A percentile compares a stretch with the other conserved stretches of the same genome.
These are phyloP conservation scores for Scleromitrula shiraiana DNA, from an alignment of 2,329 filamentous ascomycete species.

Conservation along the genomic window DNA sequence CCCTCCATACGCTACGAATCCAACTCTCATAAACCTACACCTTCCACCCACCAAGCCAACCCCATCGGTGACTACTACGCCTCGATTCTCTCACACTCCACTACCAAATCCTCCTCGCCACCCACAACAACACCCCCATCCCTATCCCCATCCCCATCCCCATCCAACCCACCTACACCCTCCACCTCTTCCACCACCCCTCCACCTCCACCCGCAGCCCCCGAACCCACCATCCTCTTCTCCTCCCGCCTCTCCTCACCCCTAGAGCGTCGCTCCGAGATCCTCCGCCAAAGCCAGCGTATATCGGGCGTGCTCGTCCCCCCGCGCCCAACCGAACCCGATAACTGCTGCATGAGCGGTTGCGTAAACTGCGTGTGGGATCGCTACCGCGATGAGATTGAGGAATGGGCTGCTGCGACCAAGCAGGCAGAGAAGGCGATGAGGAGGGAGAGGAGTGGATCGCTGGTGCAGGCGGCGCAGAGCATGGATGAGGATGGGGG, in stretches of 20 bases:
- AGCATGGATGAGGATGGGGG: conserved; percentile 78
- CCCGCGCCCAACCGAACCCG: conserved; percentile 77
- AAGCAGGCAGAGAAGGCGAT: conserved; percentile 21
- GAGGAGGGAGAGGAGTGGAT: conserved; percentile 29
- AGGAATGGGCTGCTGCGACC: conserved; percentile 69
- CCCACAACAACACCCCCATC: conserved; percentile 15
- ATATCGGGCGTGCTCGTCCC: conserved; percentile 78
- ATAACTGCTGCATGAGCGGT: conserved; percentile 98
- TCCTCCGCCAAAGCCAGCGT: conserved; percentile 49
- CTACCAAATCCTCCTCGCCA: conserved; percentile 19
- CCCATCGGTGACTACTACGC: conserved; percentile 54
- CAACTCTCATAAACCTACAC: conserved; percentile 10
- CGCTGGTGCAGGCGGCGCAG: conserved; percentile 31
- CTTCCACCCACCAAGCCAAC: conserved; percentile 26
- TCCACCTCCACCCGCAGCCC: conserved; percentile 1
- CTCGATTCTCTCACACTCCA: conserved; percentile 42
- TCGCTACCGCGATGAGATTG: conserved; percentile 80
- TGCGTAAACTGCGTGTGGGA: conserved; percentile 99
- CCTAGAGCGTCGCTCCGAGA: conserved; percentile 54
- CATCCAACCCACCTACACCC: conserved; percentile 17
- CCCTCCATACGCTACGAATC: conserved; percentile 8
- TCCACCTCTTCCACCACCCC: conserved; percentile 7
- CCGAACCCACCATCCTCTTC: conserved; percentile 64
- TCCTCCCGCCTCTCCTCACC: conserved; percentile 71
- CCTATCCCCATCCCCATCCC: conserved; percentile 17